phyloP scores from a whole-genome alignment of 306 rosid genomes.

The Trifolium pratense region DNA sequence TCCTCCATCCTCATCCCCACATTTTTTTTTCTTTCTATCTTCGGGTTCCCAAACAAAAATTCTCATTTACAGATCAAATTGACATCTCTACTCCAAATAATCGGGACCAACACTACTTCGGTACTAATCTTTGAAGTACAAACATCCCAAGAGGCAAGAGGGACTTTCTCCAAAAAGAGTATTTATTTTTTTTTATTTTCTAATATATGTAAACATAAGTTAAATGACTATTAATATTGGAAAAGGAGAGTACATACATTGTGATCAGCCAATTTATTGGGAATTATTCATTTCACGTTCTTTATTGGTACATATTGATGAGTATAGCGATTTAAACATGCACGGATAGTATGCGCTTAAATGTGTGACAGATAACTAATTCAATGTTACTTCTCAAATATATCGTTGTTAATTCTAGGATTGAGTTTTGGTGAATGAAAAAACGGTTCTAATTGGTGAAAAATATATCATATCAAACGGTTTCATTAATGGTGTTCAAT shows the following conservation, averaged over 20 bases:
- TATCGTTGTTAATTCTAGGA: background rate
- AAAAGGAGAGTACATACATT: background rate
- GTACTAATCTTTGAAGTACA: too few relatives aligned
- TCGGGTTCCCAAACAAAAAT: too few relatives aligned
- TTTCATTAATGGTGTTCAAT: too few relatives aligned
- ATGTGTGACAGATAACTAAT: constrained; percentile 18
- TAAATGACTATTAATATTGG: background rate
- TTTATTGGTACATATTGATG: constrained; percentile 27
- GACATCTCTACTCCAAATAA: too few relatives aligned
- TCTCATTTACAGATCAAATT: too few relatives aligned
- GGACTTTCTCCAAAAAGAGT: too few relatives aligned
- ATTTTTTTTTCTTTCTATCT: too few relatives aligned
- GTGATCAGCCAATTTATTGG: constrained; percentile 21
- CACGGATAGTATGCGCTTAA: constrained; percentile 20
- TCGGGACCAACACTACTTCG: too few relatives aligned
- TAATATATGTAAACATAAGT: background rate
- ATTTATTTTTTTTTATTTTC: too few relatives aligned
- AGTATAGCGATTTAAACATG: background rate
- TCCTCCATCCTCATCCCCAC: too few relatives aligned
- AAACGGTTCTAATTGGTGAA: background rate
- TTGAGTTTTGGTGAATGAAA: constrained; percentile 3
- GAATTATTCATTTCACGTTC: constrained; percentile 31
- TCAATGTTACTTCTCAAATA: background rate
- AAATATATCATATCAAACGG: background rate
- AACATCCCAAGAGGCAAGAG: too few relatives aligned